Evolutionary conservation across 441 rosid species (phyloP), one percentile per base, ranked within the genome.

Genomic region (Sinapis alba): DNA sequence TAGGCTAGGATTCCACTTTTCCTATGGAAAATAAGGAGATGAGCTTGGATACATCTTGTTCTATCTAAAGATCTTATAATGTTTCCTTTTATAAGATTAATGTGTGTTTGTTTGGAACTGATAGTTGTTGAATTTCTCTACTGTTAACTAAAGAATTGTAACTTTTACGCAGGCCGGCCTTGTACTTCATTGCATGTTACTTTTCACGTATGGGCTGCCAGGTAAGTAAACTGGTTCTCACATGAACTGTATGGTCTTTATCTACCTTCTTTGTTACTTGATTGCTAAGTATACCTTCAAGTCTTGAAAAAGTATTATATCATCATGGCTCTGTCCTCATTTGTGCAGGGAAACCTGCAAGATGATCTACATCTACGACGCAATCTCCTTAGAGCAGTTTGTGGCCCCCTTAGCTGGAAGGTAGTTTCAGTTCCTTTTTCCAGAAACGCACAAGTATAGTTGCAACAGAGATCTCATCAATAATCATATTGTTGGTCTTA

Each of bases 141-240:
- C 62, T 71, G 41, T 80, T 30, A 69, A 71, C 83, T 76, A 27
- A 77, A 28, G 62, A 57, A 15, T 80, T 80, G 6, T 73, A 68
- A 71, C 81, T 72, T 85, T 73, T 76, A 65, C 82, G 23, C 90
- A 96, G 99, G 96, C 85, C 92, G 72, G 82, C 85, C 78, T 79
- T 96, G 83, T 96, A 85, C 87, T 91, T 96, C 88, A 84, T 88
- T 70, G 87, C 86, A 16, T 81, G 90, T 77, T 93, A 90, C 84
- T 92, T 90, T 86, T 88, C 97, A 64, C 85, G 85, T 71, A 90
- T 86, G 83, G 91, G 90, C 74, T 89, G 93, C 80, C 97, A 96
- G 82, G 98, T 89, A 86, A 90, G 90, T 87, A 60, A 62, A 57
- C 78, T 72, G 72, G 20, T 76, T 72, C 65, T 61, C 54, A 41